Conservation (phyloP, 208 protist species). For the Trypanosoma conorhini region DNA sequence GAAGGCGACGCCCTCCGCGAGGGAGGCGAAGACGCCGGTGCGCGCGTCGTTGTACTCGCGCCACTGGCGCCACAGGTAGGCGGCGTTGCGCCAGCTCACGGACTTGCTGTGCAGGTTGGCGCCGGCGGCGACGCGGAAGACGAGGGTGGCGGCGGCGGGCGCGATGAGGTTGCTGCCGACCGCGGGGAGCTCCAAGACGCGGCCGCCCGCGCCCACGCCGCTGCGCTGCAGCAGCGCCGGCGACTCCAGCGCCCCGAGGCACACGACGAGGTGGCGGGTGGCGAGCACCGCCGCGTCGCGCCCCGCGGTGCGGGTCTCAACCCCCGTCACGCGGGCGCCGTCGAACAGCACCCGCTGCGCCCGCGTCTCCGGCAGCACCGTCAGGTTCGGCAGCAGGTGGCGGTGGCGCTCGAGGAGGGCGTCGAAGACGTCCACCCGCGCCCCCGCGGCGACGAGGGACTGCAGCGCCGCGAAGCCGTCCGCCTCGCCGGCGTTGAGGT, state of each 20-base stretch:
- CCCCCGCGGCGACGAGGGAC: conserved; percentile 45
- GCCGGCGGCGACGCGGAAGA: conserved; percentile 42
- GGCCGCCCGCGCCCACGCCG: conserved; percentile 44
- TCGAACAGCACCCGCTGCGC: conserved; percentile 43
- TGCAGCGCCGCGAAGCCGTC: conserved; percentile 67
- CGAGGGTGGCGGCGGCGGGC: conserved; percentile 39
- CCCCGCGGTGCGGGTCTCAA: conserved; percentile 27
- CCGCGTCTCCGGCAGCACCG: conserved; percentile 28
- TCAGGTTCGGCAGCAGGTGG: conserved; percentile 42
- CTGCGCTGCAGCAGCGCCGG: conserved; percentile 65
- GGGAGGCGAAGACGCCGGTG: conserved; percentile 58
- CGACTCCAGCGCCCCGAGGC: conserved; percentile 51
- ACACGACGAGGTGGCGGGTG: conserved; percentile 39
- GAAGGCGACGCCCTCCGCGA: conserved; percentile 58
- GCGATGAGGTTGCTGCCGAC: conserved; percentile 75
- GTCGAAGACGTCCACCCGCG: conserved; percentile 55
- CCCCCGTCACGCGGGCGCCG: conserved; percentile 19
- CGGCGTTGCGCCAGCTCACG: conserved; percentile 55
- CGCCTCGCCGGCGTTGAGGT: conserved; percentile 54
- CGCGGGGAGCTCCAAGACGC: conserved; percentile 37
- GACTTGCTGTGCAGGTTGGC: conserved; percentile 56
- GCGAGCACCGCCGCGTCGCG: conserved; percentile 4
- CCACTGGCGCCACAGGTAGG: conserved; percentile 63
- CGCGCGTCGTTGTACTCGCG: conserved; percentile 69
- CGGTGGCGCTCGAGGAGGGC: conserved; percentile 32